phyloP scores from a whole-genome alignment of 768 basidiomycete species.

The Lactarius tabidus region DNA sequence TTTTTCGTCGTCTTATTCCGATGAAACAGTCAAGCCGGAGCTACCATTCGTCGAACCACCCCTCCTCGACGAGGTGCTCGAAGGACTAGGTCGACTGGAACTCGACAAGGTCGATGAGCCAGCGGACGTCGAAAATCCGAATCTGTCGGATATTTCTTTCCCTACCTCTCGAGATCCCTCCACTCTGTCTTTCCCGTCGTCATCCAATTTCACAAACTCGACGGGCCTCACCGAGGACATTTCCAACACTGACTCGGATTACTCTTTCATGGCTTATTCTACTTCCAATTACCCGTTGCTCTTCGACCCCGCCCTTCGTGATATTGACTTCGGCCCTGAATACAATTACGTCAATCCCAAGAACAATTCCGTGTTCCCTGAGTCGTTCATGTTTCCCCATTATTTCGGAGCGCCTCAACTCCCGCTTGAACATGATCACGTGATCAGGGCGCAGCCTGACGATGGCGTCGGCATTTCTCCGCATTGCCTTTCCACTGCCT shows the following conservation, averaged over 20 bases:
- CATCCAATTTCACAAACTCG: neutral
- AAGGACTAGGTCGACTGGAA: neutral
- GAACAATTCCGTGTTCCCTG: neutral
- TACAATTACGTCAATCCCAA: neutral
- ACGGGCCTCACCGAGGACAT: neutral
- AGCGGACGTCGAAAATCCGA: neutral
- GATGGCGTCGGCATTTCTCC: neutral
- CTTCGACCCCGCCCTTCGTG: neutral
- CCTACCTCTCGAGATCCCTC: too few species aligned
- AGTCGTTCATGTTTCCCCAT: neutral
- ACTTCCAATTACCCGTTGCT: neutral
- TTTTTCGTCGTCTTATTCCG: neutral
- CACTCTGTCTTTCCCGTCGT: neutral
- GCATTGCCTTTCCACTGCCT: neutral
- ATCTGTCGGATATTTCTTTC: neutral
- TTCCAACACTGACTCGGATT: neutral
- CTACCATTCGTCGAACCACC: neutral
- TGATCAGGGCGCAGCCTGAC: neutral
- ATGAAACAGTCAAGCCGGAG: neutral
- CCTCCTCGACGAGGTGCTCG: neutral
- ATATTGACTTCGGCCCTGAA: neutral
- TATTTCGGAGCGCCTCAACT: neutral
- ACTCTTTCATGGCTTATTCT: neutral
- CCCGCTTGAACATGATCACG: neutral
- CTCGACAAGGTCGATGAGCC: too few species aligned